These are phyloP conservation scores for Globisporangium solare DNA, from an alignment of 352 stramenopile species.

Conservation along the genomic window DNA sequence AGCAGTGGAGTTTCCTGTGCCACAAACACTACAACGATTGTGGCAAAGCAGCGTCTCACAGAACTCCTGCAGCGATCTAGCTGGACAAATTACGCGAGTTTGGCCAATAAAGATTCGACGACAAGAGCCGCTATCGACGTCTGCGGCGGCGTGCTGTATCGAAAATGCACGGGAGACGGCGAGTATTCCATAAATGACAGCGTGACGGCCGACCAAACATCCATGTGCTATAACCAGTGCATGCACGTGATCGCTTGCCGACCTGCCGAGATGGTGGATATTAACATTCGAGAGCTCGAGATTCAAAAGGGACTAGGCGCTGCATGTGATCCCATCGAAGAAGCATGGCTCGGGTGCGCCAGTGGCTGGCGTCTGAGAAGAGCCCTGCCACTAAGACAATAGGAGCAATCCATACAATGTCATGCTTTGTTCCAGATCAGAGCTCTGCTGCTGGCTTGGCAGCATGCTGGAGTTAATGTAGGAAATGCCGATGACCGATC, in stretches of 20 bases:
- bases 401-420: too few relatives aligned
- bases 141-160: constrained; percentile 15
- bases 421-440: too few relatives aligned
- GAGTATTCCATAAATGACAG: not conserved
- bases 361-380: not conserved
- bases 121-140: not conserved
- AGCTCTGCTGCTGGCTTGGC: too few relatives aligned
- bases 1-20: not conserved
- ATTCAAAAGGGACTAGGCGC: constrained; percentile 16
- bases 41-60: too few relatives aligned
- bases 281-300: constrained; percentile 14
- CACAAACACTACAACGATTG: too few relatives aligned
- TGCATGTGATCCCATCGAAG: constrained; percentile 15
- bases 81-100: not conserved
- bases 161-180: constrained; percentile 1
- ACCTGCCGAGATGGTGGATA: constrained; percentile 7
- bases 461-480: too few relatives aligned
- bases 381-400: too few relatives aligned
- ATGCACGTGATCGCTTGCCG: constrained; percentile 21
- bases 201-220: not conserved
- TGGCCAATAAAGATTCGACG: not conserved
- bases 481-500: too few relatives aligned
- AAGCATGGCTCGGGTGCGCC: constrained; percentile 24
- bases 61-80: too few relatives aligned
- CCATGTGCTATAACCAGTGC: constrained; percentile 26